Conservation (phyloP, 345 rosid species). For the Corymbia maculata region DNA sequence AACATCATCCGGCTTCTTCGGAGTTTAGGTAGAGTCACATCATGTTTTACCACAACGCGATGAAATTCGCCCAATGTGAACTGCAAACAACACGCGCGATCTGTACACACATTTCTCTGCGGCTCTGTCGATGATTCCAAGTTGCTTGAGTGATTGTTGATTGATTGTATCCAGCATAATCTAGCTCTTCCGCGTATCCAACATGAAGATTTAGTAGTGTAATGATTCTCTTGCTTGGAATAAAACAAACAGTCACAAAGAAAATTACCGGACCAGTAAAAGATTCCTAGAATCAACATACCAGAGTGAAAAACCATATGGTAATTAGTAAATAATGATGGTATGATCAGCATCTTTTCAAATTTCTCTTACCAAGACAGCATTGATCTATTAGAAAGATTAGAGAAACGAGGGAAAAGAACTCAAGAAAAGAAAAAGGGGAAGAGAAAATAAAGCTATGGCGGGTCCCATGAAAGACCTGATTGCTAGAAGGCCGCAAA, state of each 20-base stretch:
- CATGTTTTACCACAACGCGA: background rate
- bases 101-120: background rate
- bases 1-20: background rate
- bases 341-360: background rate
- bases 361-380: background rate
- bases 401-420: background rate
- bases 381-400: background rate
- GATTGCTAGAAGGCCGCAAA: constrained; percentile 24
- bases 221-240: background rate
- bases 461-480: constrained; percentile 10
- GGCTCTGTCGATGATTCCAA: background rate
- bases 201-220: background rate
- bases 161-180: background rate
- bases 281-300: background rate
- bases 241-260: background rate
- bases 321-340: background rate
- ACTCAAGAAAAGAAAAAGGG: background rate
- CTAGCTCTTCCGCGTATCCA: background rate
- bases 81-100: background rate
- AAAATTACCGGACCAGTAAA: background rate
- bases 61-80: background rate
- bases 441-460: background rate
- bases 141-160: background rate
- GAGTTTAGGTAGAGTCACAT: background rate
- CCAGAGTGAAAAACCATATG: background rate